Evolutionary conservation across 306 rosid species (phyloP), one percentile per base, ranked within the genome.

Genomic region (Hylodesmum podocarpum): DNA sequence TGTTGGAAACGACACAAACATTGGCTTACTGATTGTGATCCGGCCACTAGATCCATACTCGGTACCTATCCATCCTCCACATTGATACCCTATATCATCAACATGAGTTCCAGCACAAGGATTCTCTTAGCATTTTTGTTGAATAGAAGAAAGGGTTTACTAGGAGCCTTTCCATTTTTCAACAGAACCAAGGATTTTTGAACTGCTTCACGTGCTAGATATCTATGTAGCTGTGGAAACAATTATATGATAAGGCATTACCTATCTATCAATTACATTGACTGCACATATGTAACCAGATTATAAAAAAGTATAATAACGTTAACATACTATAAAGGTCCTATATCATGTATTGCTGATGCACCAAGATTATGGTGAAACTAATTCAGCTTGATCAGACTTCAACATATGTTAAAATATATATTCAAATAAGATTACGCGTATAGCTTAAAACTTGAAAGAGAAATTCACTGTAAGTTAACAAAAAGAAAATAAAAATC

Each of bases 161-260:
- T 50, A 25, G 83, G 80, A 77, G 81, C 78, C 84, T 84, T 89
- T 76, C 96, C 98, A 55, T 93, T 91, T 86, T 88, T 91, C 81
- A 93, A 78, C 82, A 93, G 86, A 79, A 93, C 93, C 88, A 93
- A 81, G 61, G 96, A 93, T 86, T 93, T 93, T 40, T 78, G 87
- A 75, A 91, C 96, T 47, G 96, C 93, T 86, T 91, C 91, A 9
- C 89, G 78, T 13, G 96, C 97, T 57, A 93, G 83, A 80, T 89
- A 91, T 81, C 94, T 86, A 78, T 93, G 97, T 58, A 72, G 57
- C 92, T 93, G 86, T 73, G 9, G 24, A 69, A 64, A 37, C 61
- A 73, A 22, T 46, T 28, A 29, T 13, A 75, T 21, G 31, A 57
- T 34, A 51, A 62, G 58, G 15, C 61, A 47, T 19, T 46, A 62